Percentiles rank a stretch among this genome's conserved stretches.
These are phyloP conservation scores for Prosopis cineraria DNA, from an alignment of 306 rosid genomes.

Conservation along the genomic window DNA sequence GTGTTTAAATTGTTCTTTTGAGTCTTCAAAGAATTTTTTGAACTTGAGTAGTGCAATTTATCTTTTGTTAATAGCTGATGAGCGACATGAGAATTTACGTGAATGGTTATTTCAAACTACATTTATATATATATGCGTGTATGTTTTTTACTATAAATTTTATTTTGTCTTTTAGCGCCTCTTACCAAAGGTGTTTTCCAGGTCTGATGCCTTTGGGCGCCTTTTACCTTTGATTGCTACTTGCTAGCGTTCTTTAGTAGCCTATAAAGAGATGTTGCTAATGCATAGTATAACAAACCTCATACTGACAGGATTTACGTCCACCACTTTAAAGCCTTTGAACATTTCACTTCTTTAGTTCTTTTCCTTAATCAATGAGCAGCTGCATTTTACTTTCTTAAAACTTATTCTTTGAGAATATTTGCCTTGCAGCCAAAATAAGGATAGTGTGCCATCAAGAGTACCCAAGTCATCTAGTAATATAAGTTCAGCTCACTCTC, in stretches of 20 bases:
- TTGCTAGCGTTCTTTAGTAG: not conserved
- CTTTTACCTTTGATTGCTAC: too few relatives aligned
- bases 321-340: constrained; percentile 17
- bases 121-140: not conserved
- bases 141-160: too few relatives aligned
- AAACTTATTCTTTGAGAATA: constrained; percentile 34
- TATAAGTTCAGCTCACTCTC: constrained; percentile 53
- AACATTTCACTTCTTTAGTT: not conserved
- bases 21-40: not conserved
- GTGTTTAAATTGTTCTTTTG: not conserved
- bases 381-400: constrained; percentile 5
- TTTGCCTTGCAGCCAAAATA: constrained; percentile 62
- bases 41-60: not conserved
- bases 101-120: not conserved
- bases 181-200: not conserved
- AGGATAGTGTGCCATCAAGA: constrained; percentile 46
- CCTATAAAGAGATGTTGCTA: constrained; percentile 1
- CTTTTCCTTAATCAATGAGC: constrained; percentile 29
- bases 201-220: too few relatives aligned
- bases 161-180: not conserved
- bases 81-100: not conserved
- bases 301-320: constrained; percentile 3
- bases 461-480: constrained; percentile 57
- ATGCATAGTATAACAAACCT: constrained; percentile 17
- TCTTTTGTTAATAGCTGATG: not conserved